Percentiles rank a stretch among this genome's conserved stretches.
phyloP scores from a whole-genome alignment of 2,329 filamentous ascomycete genomes.

The Diaporthe sp. region DNA sequence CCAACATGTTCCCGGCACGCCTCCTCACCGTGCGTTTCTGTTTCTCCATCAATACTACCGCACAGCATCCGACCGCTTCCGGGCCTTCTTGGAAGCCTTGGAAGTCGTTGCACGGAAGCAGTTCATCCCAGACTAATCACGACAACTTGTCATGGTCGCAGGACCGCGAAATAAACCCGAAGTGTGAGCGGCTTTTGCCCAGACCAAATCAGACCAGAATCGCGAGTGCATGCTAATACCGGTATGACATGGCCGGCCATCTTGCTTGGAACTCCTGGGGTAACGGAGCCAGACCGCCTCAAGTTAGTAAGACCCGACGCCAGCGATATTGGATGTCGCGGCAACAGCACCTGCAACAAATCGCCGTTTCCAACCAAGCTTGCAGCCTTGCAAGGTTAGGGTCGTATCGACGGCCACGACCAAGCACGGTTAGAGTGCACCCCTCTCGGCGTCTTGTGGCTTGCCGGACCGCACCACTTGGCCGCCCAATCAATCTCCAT shows the following conservation, averaged over 20 bases:
- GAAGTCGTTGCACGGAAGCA: slow-evolving; percentile 7
- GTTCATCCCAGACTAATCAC: slow-evolving; percentile 8
- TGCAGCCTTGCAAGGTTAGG: slow-evolving; percentile 29
- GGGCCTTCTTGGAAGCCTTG: neutral
- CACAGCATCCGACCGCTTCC: slow-evolving; percentile 25
- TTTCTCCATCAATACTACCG: slow-evolving; percentile 18
- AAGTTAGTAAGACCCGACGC: slow-evolving; percentile 11
- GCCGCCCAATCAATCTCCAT: slow-evolving; percentile 13
- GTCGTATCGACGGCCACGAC: neutral
- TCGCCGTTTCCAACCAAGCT: slow-evolving; percentile 20
- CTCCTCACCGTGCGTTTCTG: slow-evolving; percentile 21
- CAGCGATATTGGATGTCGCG: slow-evolving; percentile 19
- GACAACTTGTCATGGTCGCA: neutral
- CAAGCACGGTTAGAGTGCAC: slow-evolving; percentile 20
- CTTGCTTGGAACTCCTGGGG: neutral
- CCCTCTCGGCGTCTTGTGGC: slow-evolving; percentile 23
- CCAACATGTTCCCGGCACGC: slow-evolving; percentile 24
- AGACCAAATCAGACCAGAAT: slow-evolving; percentile 1
- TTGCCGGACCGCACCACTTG: slow-evolving; percentile 21
- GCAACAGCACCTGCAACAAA: slow-evolving; percentile 33
- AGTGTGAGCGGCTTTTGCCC: slow-evolving; percentile 5
- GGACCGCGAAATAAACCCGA: neutral
- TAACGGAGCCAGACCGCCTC: slow-evolving; percentile 16
- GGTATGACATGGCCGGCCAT: neutral
- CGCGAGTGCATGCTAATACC: neutral